phyloP scores from a whole-genome alignment of 148 eudicot genomes.

The Chenopodium album region DNA sequence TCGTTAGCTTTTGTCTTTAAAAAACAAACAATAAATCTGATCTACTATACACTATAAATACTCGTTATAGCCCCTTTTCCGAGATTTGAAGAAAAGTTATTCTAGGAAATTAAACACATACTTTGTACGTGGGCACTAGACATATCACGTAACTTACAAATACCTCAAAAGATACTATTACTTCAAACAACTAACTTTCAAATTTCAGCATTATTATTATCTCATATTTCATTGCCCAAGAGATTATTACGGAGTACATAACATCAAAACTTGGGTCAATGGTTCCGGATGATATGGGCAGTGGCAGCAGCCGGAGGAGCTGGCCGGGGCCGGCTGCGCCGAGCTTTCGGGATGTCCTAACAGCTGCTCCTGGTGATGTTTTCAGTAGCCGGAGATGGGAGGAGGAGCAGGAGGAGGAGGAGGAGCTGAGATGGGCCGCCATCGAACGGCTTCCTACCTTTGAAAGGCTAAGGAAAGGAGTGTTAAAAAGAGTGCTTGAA shows the following conservation, averaged over 20 bases:
- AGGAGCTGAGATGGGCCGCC: slow-evolving; percentile 67
- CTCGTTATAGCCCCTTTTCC: neutral
- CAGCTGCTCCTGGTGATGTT: slow-evolving; percentile 19
- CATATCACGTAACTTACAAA: slow-evolving; percentile 17
- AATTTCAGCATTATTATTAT: neutral
- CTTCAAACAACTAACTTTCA: neutral
- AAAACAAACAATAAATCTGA: neutral
- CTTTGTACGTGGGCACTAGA: neutral
- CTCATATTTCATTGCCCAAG: neutral
- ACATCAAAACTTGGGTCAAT: neutral
- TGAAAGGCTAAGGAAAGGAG: slow-evolving; percentile 55
- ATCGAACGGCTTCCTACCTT: slow-evolving; percentile 61
- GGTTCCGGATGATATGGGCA: slow-evolving; percentile 17
- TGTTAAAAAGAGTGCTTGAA: slow-evolving; percentile 40
- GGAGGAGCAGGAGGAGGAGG: slow-evolving; percentile 35
- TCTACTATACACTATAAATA: neutral
- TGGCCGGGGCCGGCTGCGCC: slow-evolving; percentile 6
- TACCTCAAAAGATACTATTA: neutral
- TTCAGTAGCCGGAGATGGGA: slow-evolving; percentile 30
- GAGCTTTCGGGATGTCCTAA: slow-evolving; percentile 33
- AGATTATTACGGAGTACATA: neutral
- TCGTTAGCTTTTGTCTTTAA: neutral
- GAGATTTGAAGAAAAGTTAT: neutral
- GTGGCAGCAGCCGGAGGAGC: slow-evolving; percentile 23
- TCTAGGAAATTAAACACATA: neutral